Percentiles rank a stretch among this genome's conserved stretches.
Evolutionary conservation across 2,329 filamentous ascomycete genomes (phyloP).

Genomic region (Aschersonia sp.): DNA sequence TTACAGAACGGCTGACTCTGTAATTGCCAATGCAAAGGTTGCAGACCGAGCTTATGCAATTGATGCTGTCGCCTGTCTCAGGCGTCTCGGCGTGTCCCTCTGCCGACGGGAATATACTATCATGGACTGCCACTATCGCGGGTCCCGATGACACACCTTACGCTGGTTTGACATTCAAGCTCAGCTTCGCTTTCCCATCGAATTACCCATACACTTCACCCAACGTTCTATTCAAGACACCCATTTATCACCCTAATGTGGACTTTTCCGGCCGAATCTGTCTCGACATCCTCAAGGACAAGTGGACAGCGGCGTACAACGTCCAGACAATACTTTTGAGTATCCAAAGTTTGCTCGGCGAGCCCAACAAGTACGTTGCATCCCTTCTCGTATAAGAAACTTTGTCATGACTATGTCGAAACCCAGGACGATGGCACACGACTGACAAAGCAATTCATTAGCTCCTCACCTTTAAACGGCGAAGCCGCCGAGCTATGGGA

Average conservation of each 20-base stretch:
- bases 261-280: conserved; percentile 97
- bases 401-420: neutral
- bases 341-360: conserved; percentile 85
- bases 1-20: neutral
- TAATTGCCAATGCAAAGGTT: conserved; percentile 40
- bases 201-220: conserved; percentile 92
- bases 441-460: conserved; percentile 19
- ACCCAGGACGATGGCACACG: too few relatives aligned
- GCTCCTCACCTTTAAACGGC: conserved; percentile 85
- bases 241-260: conserved; percentile 97
- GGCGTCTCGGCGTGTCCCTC: conserved; percentile 93
- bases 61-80: conserved; percentile 90
- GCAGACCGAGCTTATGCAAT: conserved; percentile 94
- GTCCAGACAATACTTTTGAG: conserved; percentile 87
- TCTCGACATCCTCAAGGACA: conserved; percentile 95
- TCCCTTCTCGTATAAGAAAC: neutral
- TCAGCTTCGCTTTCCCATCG: conserved; percentile 76
- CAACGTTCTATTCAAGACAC: conserved; percentile 91
- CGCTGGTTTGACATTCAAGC: conserved; percentile 75
- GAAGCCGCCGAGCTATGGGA: conserved; percentile 96
- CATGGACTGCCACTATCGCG: conserved; percentile 87
- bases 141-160: conserved; percentile 90
- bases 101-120: conserved; percentile 75
- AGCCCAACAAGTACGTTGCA: conserved; percentile 83
- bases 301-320: conserved; percentile 97